Percentiles rank a stretch among this genome's conserved stretches.
phyloP scores from a whole-genome alignment of 768 basidiomycete genomes.

The Trametes gibbosa region DNA sequence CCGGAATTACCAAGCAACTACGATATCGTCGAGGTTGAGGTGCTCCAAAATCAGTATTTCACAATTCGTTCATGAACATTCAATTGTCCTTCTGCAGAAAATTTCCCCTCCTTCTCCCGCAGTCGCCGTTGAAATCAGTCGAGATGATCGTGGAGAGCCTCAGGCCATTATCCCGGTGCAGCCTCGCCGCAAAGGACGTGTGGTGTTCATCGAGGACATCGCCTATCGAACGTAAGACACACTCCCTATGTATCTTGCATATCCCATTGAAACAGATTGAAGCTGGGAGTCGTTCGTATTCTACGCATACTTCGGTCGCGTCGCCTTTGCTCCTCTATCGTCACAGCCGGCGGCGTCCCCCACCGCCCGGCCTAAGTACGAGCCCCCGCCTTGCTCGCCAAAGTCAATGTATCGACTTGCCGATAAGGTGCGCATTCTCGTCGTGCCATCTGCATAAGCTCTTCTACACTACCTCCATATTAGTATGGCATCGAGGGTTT shows the following conservation, averaged over 20 bases:
- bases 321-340: constrained; percentile 18
- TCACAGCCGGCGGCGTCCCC: neutral
- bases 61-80: too few relatives aligned
- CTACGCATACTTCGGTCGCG: constrained; percentile 19
- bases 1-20: too few relatives aligned
- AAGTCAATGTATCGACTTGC: constrained; percentile 30
- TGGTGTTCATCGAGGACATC: constrained; percentile 17
- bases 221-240: constrained; percentile 21
- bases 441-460: too few relatives aligned
- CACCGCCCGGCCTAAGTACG: too few relatives aligned
- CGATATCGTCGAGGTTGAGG: too few relatives aligned
- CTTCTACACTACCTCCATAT: neutral
- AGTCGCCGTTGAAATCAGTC: too few relatives aligned
- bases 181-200: constrained; percentile 1
- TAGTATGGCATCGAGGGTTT: constrained; percentile 15
- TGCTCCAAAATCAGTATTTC: too few relatives aligned
- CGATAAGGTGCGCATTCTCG: constrained; percentile 8
- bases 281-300: constrained; percentile 21
- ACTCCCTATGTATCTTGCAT: neutral
- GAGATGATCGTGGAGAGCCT: too few relatives aligned
- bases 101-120: too few relatives aligned
- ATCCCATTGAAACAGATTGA: neutral
- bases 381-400: constrained; percentile 21
- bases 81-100: too few relatives aligned
- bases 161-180: too few relatives aligned